Conservation (phyloP, 1,284 basidiomycete species). For the Marasmius oreades region DNA sequence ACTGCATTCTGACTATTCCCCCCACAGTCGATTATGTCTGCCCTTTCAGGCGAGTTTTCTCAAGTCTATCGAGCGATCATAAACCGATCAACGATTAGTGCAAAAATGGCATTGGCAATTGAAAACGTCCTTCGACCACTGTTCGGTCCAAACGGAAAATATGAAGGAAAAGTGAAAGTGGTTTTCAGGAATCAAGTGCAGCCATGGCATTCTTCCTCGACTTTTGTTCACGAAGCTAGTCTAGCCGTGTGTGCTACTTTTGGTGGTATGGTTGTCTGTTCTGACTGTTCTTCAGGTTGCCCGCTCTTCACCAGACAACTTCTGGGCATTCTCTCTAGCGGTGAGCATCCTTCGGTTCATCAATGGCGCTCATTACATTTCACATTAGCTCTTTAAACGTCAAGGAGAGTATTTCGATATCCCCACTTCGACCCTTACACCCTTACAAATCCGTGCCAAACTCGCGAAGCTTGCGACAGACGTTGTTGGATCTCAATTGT, state of each 20-base stretch:
- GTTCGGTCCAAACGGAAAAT: conserved; percentile 59
- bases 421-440: conserved; percentile 66
- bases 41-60: conserved; percentile 63
- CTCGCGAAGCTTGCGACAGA: conserved; percentile 58
- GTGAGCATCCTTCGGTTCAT: conserved; percentile 37
- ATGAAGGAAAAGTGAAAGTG: conserved; percentile 75
- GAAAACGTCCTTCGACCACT: conserved; percentile 59
- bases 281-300: conserved; percentile 42
- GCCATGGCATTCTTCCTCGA: conserved; percentile 78
- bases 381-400: conserved; percentile 64
- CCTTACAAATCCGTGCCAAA: conserved; percentile 72
- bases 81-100: conserved; percentile 32
- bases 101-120: conserved; percentile 59
- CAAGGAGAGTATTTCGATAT: conserved; percentile 82
- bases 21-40: conserved; percentile 80
- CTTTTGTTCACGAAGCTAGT: conserved; percentile 77
- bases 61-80: not conserved
- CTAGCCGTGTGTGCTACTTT: conserved; percentile 56
- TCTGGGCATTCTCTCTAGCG: conserved; percentile 72
- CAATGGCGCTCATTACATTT: not conserved
- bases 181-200: conserved; percentile 83
- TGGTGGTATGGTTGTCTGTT: conserved; percentile 1
- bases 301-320: conserved; percentile 67
- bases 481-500: conserved; percentile 44
- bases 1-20: not conserved